Evolutionary conservation across 2,329 filamentous ascomycete species (phyloP).

Genomic region (Rosellinia necatrix): DNA sequence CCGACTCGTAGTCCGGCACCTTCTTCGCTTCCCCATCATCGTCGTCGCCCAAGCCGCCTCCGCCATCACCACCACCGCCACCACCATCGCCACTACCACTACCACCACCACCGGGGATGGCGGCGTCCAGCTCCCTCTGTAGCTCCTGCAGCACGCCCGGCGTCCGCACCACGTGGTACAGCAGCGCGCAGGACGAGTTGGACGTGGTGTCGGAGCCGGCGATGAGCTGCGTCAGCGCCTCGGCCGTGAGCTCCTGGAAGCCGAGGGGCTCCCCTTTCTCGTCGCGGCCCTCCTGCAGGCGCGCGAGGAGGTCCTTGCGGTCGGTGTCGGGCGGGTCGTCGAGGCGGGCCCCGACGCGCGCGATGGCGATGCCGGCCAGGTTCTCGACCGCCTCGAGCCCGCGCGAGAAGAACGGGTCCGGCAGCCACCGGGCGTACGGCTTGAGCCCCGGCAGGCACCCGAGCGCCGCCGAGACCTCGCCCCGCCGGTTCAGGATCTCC

Average conservation of each 20-base stretch:
- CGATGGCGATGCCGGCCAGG: conserved; percentile 85
- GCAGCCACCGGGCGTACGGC: conserved; percentile 79
- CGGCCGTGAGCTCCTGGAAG: conserved; percentile 80
- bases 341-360: conserved; percentile 75
- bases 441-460: conserved; percentile 76
- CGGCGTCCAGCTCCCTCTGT: conserved; percentile 74
- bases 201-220: conserved; percentile 78
- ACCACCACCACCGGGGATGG: conserved; percentile 57
- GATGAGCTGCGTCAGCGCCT: conserved; percentile 87
- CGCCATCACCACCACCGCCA: too few relatives aligned
- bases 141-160: conserved; percentile 74
- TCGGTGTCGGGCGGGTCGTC: conserved; percentile 68
- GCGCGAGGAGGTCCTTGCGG: conserved; percentile 79
- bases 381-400: conserved; percentile 77
- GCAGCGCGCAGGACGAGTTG: conserved; percentile 80
- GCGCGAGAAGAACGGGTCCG: conserved; percentile 79
- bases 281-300: conserved; percentile 84
- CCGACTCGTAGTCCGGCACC: conserved; percentile 73
- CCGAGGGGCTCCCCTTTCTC: conserved; percentile 76
- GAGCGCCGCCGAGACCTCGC: conserved; percentile 81
- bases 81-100: too few relatives aligned
- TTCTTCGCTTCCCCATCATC: too few relatives aligned
- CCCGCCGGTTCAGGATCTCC: conserved; percentile 84
- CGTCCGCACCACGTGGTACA: conserved; percentile 75
- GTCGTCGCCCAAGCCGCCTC: too few relatives aligned